Evolutionary conservation across 192 early-diverging fungal genomes (phyloP).

Genomic region (Rhizoclosmatium globosum): DNA sequence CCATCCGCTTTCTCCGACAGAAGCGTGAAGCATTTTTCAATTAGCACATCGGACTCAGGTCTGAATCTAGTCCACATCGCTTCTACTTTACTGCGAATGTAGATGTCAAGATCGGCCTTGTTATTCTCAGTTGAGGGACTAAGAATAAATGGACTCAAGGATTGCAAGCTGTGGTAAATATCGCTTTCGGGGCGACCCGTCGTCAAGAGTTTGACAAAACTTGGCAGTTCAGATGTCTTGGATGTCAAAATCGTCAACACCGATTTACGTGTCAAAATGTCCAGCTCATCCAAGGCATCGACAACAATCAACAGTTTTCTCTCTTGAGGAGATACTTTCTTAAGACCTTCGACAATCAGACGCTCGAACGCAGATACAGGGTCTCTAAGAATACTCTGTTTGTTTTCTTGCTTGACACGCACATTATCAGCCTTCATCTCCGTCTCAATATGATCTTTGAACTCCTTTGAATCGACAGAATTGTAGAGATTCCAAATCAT

Average conservation of each 20-base stretch:
- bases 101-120: conserved; percentile 8
- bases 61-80: not conserved
- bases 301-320: conserved; percentile 29
- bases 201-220: conserved; percentile 27
- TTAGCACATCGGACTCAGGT: no score
- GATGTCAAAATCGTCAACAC: conserved; percentile 20
- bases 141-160: conserved; percentile 1
- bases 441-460: not conserved
- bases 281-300: conserved; percentile 39
- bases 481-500: conserved; percentile 19
- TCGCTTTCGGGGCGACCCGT: conserved; percentile 36
- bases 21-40: no score
- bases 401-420: not conserved
- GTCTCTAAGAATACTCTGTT: not conserved
- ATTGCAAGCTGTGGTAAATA: conserved; percentile 27
- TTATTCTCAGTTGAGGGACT: conserved; percentile 13
- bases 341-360: conserved; percentile 1
- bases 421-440: not conserved
- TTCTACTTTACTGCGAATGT: not conserved
- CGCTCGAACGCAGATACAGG: not conserved
- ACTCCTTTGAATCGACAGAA: not conserved
- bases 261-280: not conserved
- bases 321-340: not conserved
- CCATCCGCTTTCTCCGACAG: not conserved
- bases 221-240: not conserved